Conservation (phyloP, 2,329 filamentous ascomycete genomes). For the Capronia epimyces region DNA sequence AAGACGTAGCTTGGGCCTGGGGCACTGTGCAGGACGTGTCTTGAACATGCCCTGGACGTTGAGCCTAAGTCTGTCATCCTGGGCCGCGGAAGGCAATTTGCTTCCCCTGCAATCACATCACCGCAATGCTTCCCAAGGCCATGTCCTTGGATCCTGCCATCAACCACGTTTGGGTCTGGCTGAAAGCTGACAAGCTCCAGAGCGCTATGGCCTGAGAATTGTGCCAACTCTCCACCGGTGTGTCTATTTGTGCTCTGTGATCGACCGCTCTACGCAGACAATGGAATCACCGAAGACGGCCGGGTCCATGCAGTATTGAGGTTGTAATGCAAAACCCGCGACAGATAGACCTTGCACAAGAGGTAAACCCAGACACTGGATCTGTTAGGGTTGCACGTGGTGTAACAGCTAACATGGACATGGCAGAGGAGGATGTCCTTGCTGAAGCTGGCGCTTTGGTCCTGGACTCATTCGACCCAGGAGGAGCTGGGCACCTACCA, state of each 20-base stretch:
- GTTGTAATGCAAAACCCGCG: constrained; percentile 13
- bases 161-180: constrained; percentile 21
- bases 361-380: constrained; percentile 3
- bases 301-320: constrained; percentile 9
- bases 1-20: not conserved
- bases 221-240: too few species aligned
- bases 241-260: too few species aligned
- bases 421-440: too few species aligned
- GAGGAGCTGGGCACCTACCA: too few species aligned
- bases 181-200: not conserved
- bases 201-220: not conserved
- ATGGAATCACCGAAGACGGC: not conserved
- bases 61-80: constrained; percentile 3
- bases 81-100: not conserved
- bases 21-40: not conserved
- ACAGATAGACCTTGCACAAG: constrained; percentile 13
- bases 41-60: not conserved
- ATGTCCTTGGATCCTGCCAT: constrained; percentile 19
- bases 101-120: constrained; percentile 15
- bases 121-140: constrained; percentile 13
- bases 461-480: too few species aligned
- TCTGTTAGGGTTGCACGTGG: constrained; percentile 7
- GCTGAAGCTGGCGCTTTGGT: too few species aligned
- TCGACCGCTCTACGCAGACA: constrained; percentile 9
- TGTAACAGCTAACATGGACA: too few species aligned